These are phyloP conservation scores for Stachybotrys chartarum DNA, from an alignment of 2,329 filamentous ascomycete species.

Conservation along the genomic window DNA sequence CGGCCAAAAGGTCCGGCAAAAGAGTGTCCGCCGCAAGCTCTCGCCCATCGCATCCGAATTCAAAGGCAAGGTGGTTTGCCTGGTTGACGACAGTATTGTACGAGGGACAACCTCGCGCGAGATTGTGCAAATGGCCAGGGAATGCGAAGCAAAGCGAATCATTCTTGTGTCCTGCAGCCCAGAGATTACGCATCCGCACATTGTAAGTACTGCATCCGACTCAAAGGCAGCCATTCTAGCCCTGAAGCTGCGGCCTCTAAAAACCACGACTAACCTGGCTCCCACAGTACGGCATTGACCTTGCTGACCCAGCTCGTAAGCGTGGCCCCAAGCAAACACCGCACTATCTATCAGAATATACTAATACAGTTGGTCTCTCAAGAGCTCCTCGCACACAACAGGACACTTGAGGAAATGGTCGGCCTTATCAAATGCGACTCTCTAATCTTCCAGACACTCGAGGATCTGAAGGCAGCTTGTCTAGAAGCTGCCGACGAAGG, in stretches of 20 bases:
- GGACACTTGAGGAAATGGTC: constrained; percentile 30
- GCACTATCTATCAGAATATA: not conserved
- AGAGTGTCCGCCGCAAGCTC: constrained; percentile 83
- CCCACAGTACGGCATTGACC: constrained; percentile 36
- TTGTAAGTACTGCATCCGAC: constrained; percentile 48
- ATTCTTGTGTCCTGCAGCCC: constrained; percentile 80
- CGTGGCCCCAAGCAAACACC: not conserved
- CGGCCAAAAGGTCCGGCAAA: constrained; percentile 71
- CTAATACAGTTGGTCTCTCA: constrained; percentile 1
- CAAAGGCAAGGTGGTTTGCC: constrained; percentile 66
- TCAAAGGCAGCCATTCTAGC: not conserved
- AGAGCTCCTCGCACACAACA: constrained; percentile 35
- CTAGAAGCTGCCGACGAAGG: constrained; percentile 58
- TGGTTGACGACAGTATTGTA: constrained; percentile 89
- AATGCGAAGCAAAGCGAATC: constrained; percentile 75
- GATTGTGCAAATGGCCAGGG: constrained; percentile 61
- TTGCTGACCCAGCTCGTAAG: constrained; percentile 31
- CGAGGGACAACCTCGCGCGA: constrained; percentile 44
- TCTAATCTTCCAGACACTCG: constrained; percentile 55
- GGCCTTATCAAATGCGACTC: constrained; percentile 34
- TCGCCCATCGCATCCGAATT: constrained; percentile 85
- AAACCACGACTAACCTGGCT: constrained; percentile 3
- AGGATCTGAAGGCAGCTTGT: constrained; percentile 75
- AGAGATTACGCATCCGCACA: constrained; percentile 77
- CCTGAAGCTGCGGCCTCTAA: not conserved